Conservation (phyloP, 225 moss, liverwort and hornwort species). For the Antitrichia curtipendula region DNA sequence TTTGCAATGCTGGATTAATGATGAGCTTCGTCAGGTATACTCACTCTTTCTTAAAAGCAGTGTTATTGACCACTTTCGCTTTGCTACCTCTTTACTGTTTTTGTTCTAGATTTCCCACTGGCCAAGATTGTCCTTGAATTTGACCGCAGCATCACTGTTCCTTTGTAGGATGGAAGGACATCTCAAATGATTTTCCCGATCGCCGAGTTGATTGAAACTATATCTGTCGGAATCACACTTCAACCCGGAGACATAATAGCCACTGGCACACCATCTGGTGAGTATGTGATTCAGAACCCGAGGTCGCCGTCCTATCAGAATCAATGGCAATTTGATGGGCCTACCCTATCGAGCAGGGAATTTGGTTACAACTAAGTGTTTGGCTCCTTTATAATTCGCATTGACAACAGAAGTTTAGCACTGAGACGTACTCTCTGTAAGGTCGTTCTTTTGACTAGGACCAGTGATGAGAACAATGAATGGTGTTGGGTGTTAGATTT, state of each 20-base stretch:
- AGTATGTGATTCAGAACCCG: not conserved
- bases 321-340: not conserved
- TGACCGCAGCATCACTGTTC: not conserved
- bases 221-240: constrained; percentile 70
- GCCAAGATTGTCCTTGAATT: not conserved
- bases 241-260: constrained; percentile 89
- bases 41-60: not conserved
- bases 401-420: not conserved
- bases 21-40: constrained; percentile 75
- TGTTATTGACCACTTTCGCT: not conserved
- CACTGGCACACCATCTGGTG: constrained; percentile 87
- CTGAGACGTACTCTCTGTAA: not conserved
- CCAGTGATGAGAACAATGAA: not conserved
- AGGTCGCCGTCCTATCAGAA: not conserved
- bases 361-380: not conserved
- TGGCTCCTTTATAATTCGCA: not conserved
- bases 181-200: constrained; percentile 88
- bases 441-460: not conserved
- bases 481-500: not conserved
- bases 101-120: not conserved
- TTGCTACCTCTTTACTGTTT: not conserved
- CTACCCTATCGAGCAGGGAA: not conserved
- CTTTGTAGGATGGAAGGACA: constrained; percentile 58
- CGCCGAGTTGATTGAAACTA: constrained; percentile 68
- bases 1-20: constrained; percentile 79